A percentile compares a stretch with the other conserved stretches of the same genome.
These are phyloP conservation scores for Guadua angustifolia DNA, from an alignment of 176 grass and related monocot genomes.

Conservation along the genomic window DNA sequence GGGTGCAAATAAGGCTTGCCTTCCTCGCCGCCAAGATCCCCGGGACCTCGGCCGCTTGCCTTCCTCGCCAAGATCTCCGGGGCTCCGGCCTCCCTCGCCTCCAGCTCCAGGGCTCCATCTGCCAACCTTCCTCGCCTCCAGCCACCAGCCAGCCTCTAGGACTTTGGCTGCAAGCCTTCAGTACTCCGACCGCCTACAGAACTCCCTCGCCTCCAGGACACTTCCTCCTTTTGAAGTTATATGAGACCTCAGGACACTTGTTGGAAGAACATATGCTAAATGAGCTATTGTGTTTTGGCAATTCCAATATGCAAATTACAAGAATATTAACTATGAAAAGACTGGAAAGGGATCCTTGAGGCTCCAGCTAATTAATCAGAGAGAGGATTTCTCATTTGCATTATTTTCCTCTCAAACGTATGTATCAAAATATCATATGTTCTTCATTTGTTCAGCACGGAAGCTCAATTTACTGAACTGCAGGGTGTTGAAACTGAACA, in stretches of 20 bases:
- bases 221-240: neutral
- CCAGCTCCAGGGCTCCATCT: too few species aligned
- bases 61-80: too few species aligned
- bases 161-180: too few species aligned
- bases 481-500: too few species aligned
- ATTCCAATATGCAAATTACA: conserved; percentile 86
- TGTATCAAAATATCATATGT: conserved; percentile 12
- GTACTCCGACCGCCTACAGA: too few species aligned
- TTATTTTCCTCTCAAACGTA: conserved; percentile 83
- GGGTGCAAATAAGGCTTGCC: too few species aligned
- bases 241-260: neutral
- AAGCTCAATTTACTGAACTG: neutral
- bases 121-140: too few species aligned
- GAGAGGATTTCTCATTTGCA: conserved; percentile 83
- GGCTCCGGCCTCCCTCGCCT: too few species aligned
- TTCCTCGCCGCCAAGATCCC: too few species aligned
- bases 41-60: too few species aligned
- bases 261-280: conserved; percentile 10
- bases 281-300: conserved; percentile 48
- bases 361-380: conserved; percentile 92
- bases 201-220: too few species aligned
- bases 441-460: conserved; percentile 31
- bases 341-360: conserved; percentile 77
- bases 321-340: conserved; percentile 51
- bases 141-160: too few species aligned